Conservation (phyloP, 768 basidiomycete genomes). For the Botryobasidium botryosum region DNA sequence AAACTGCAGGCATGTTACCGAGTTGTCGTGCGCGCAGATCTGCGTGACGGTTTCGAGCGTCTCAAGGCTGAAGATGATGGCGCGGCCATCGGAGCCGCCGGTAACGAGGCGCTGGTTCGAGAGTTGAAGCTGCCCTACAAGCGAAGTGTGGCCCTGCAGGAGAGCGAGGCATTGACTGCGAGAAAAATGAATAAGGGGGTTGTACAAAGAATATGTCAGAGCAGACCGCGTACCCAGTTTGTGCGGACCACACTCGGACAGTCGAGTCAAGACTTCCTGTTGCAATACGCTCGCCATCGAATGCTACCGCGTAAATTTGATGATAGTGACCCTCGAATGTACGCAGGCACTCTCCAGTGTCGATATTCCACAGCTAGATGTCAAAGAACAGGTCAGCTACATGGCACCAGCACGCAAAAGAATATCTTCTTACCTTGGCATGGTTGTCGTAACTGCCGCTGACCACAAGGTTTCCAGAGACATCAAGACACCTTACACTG, state of each 20-base stretch:
- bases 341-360: conserved; percentile 75
- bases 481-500: conserved; percentile 80
- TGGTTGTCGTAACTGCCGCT: conserved; percentile 90
- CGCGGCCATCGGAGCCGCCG: conserved; percentile 77
- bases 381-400: neutral
- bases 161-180: conserved; percentile 63
- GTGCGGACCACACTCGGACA: conserved; percentile 77
- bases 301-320: conserved; percentile 83
- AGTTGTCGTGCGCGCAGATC: conserved; percentile 77
- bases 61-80: conserved; percentile 47
- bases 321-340: conserved; percentile 70
- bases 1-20: conserved; percentile 74
- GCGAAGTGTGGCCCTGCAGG: conserved; percentile 78
- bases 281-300: conserved; percentile 66
- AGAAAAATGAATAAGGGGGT: conserved; percentile 3
- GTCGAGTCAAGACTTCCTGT: conserved; percentile 91
- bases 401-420: neutral
- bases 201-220: neutral
- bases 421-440: conserved; percentile 42
- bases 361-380: conserved; percentile 72
- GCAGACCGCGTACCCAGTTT: conserved; percentile 46
- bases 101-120: conserved; percentile 54
- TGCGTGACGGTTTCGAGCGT: conserved; percentile 27
- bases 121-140: conserved; percentile 82
- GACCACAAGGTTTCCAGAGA: conserved; percentile 65